A percentile compares a stretch with the other conserved stretches of the same genome.
Conservation (phyloP, 345 rosid genomes). For the Gossypium australe region DNA sequence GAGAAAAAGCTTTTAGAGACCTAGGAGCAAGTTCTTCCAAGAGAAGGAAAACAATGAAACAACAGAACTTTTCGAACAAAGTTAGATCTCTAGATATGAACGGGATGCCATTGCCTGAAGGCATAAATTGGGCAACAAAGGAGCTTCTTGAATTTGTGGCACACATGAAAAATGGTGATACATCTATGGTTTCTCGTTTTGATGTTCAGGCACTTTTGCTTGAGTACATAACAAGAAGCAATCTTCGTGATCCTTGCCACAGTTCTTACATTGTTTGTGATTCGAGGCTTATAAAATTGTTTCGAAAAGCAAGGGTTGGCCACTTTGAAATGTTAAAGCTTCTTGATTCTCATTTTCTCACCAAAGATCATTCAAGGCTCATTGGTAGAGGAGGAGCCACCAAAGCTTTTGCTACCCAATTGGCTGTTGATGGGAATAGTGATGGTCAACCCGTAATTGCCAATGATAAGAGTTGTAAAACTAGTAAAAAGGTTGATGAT, state of each 20-base stretch:
- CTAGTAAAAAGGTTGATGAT: constrained; percentile 45
- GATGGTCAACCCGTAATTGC: constrained; percentile 22
- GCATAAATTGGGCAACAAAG: constrained; percentile 72
- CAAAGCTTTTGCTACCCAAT: constrained; percentile 32
- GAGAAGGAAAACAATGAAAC: constrained; percentile 45
- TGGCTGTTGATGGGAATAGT: constrained; percentile 27
- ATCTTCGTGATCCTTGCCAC: constrained; percentile 72
- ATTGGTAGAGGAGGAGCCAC: constrained; percentile 30
- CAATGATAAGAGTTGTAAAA: constrained; percentile 49
- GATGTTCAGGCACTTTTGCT: constrained; percentile 73
- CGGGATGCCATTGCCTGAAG: constrained; percentile 26
- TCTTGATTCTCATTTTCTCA: constrained; percentile 2
- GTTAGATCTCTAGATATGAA: constrained; percentile 17
- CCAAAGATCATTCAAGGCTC: constrained; percentile 29
- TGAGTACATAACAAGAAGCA: constrained; percentile 17
- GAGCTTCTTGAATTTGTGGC: constrained; percentile 18
- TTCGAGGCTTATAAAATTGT: constrained; percentile 55
- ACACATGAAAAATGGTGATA: constrained; percentile 39
- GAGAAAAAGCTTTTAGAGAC: constrained; percentile 28
- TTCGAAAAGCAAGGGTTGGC: constrained; percentile 62
- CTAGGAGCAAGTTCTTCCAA: constrained; percentile 42
- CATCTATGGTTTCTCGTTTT: constrained; percentile 46
- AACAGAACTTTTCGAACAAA: constrained; percentile 26
- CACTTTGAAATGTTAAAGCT: constrained; percentile 68
- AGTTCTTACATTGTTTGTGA: constrained; percentile 75